Conservation (phyloP, 192 early-diverging fungal species). For the Rhizophlyctis rosea region DNA sequence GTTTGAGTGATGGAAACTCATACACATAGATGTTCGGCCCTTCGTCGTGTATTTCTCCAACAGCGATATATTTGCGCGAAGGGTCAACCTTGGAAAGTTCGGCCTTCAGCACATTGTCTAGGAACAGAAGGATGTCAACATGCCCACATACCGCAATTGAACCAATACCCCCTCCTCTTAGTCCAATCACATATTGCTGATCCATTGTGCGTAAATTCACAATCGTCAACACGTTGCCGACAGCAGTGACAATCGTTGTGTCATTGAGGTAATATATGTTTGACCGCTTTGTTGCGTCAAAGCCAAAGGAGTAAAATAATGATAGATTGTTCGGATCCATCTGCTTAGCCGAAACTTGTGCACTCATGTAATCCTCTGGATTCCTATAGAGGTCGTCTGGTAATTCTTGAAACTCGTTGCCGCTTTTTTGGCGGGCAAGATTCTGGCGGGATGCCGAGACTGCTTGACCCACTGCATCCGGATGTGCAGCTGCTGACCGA, state of each 20-base stretch:
- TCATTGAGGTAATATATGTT: conserved; percentile 57
- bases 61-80: conserved; percentile 50
- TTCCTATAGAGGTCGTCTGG: conserved; percentile 28
- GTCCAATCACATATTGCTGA: conserved; percentile 45
- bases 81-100: background rate
- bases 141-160: conserved; percentile 45
- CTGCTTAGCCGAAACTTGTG: conserved; percentile 27
- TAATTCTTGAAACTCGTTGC: background rate
- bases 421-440: background rate
- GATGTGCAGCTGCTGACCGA: conserved; percentile 4
- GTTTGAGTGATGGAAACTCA: conserved; percentile 45
- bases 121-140: background rate
- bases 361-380: conserved; percentile 11
- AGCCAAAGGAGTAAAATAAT: conserved; percentile 47
- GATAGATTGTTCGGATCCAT: conserved; percentile 26
- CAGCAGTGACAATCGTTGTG: conserved; percentile 37
- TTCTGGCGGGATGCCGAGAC: conserved; percentile 4
- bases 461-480: conserved; percentile 9
- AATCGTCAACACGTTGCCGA: conserved; percentile 57
- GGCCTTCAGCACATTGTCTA: conserved; percentile 11
- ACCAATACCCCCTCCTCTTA: conserved; percentile 52
- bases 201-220: conserved; percentile 49
- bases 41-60: conserved; percentile 55
- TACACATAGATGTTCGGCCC: conserved; percentile 55
- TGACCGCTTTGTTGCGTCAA: conserved; percentile 51